Conservation (phyloP, 2,329 filamentous ascomycete genomes). For the Cladophialophora psammophila region DNA sequence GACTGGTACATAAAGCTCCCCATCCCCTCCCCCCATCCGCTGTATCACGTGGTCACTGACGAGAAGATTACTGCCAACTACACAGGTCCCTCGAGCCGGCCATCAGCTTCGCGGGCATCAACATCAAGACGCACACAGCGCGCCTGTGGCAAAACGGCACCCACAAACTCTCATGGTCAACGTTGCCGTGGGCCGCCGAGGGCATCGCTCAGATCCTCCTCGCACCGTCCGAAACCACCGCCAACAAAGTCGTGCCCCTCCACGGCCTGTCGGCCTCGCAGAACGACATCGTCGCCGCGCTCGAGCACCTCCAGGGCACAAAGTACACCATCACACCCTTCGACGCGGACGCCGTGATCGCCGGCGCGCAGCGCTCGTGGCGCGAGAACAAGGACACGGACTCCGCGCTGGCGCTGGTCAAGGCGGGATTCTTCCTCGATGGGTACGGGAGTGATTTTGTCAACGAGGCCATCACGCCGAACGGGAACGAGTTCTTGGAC, state of each 20-base stretch:
- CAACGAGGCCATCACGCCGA: constrained; percentile 6
- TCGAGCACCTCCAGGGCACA: constrained; percentile 18
- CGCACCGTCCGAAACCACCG: constrained; percentile 58
- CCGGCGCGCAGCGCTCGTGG: constrained; percentile 15
- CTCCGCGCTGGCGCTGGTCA: constrained; percentile 20
- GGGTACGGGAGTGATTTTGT: constrained; percentile 29
- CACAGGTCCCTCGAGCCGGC: constrained; percentile 41
- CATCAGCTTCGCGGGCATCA: constrained; percentile 54
- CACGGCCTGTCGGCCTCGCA: constrained; percentile 56
- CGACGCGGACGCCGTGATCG: neutral
- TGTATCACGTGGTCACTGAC: too few species aligned
- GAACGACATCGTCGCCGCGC: constrained; percentile 47
- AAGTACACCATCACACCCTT: constrained; percentile 11
- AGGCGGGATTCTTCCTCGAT: constrained; percentile 26
- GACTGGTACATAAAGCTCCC: constrained; percentile 40
- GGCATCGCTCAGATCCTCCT: constrained; percentile 58
- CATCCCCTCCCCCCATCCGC: too few species aligned
- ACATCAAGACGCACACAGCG: constrained; percentile 48
- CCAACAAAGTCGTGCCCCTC: constrained; percentile 59
- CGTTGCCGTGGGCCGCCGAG: constrained; percentile 55
- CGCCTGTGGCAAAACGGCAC: constrained; percentile 60
- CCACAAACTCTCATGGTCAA: constrained; percentile 56
- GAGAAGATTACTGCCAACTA: too few species aligned
- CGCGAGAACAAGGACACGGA: constrained; percentile 14
- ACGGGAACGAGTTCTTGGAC: constrained; percentile 24